Conservation (phyloP, 1,284 basidiomycete species). For the Paramarasmius palmivorus region DNA sequence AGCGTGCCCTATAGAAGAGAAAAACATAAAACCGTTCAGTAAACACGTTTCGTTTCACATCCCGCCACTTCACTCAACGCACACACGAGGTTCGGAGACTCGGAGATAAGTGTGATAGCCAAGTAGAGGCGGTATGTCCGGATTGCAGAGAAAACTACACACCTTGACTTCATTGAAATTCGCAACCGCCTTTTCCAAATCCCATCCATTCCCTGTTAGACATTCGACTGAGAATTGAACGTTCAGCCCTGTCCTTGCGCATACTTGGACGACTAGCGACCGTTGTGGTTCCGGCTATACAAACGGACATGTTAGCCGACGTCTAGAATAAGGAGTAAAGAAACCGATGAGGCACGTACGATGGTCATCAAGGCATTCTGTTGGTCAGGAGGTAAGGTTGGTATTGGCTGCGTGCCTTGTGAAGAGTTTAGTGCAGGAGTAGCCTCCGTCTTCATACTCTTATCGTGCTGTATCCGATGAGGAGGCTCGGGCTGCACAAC, state of each 20-base stretch:
- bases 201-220: conserved; percentile 80
- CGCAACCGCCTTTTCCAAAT: conserved; percentile 68
- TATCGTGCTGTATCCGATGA: not conserved
- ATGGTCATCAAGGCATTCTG: conserved; percentile 52
- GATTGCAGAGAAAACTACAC: too few species aligned
- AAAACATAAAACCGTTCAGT: conserved; percentile 12
- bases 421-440: too few species aligned
- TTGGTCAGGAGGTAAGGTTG: conserved; percentile 42
- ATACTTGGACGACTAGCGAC: conserved; percentile 65
- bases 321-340: conserved; percentile 6
- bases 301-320: conserved; percentile 7
- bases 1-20: conserved; percentile 33
- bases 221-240: conserved; percentile 79
- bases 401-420: conserved; percentile 19
- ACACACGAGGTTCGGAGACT: not conserved
- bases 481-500: conserved; percentile 49
- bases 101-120: not conserved
- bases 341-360: conserved; percentile 42
- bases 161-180: conserved; percentile 88
- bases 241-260: conserved; percentile 74
- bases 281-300: conserved; percentile 69
- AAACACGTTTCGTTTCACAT: not conserved
- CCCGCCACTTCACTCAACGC: not conserved
- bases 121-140: too few species aligned
- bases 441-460: too few species aligned